These are phyloP conservation scores for Gaeumannomyces sp. DNA, from an alignment of 2,329 filamentous ascomycete species.

Conservation along the genomic window DNA sequence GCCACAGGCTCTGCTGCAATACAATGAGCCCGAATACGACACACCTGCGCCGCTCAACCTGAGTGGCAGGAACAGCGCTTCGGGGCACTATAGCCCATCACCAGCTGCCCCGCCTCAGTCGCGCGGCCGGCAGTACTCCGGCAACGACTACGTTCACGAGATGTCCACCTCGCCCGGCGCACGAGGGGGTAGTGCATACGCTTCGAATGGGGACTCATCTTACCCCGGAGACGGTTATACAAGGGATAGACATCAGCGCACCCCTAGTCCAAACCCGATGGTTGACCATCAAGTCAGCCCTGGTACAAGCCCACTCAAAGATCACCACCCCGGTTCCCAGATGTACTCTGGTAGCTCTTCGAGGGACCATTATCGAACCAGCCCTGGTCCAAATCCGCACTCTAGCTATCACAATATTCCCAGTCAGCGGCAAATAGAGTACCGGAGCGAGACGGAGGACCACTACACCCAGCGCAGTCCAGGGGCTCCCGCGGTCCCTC, in stretches of 20 bases:
- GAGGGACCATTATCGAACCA: conserved; percentile 8
- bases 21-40: conserved; percentile 31
- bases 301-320: background rate
- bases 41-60: conserved; percentile 41
- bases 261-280: conserved; percentile 7
- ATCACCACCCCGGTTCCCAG: conserved; percentile 2
- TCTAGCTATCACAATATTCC: conserved; percentile 7
- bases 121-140: conserved; percentile 22
- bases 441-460: conserved; percentile 31
- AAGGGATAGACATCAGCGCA: conserved; percentile 7
- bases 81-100: conserved; percentile 19
- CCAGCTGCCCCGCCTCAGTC: conserved; percentile 17
- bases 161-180: conserved; percentile 14
- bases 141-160: conserved; percentile 21
- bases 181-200: conserved; percentile 12
- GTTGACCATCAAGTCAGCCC: conserved; percentile 6
- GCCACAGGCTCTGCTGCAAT: conserved; percentile 16
- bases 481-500: conserved; percentile 32
- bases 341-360: background rate
- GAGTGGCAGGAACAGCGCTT: conserved; percentile 28
- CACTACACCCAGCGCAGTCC: conserved; percentile 23
- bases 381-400: conserved; percentile 6
- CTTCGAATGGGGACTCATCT: background rate
- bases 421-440: conserved; percentile 10
- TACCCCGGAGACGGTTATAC: conserved; percentile 5